Base-by-base conservation (phyloP, 495 filamentous ascomycete species). In the Stereocaulon alpinum region DNA sequence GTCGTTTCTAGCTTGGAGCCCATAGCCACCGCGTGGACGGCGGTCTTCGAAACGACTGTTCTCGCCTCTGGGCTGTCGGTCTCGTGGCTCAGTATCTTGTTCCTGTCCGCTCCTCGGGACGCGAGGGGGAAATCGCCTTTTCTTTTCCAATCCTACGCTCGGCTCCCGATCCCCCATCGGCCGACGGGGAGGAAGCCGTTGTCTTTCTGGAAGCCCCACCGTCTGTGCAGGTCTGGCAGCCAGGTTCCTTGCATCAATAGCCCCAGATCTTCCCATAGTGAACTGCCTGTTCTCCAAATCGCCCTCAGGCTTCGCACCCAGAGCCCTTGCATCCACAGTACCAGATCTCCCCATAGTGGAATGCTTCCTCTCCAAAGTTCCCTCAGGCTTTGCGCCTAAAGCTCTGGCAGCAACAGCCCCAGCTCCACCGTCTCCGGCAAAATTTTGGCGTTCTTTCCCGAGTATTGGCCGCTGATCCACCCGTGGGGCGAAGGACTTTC, bases 161-260 rank as follows among this genome's bases (percentile, higher is more conserved):
- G 45, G 37, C 15, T 10, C 37, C 24, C n/a, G 3, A 2, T 20
- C 12, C 4, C 37, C 32, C 20, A 27, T 17, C 27, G 29, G 37
- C 11, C n/a, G 20, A 27, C 45, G 54, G 47, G 20, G 6, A 24
- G 24, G 60, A 24, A 51, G 27, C 24, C 24, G 49, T n/a, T 40
- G 44, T 37, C 44, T 50, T 18, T 60, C 49, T 18, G 17, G 6
- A 18, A 52, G 29, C 5, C 40, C 49, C 2, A 15, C 4, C 11
- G 18, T 54, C 7, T 54, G 37, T 17, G 34, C 24, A 43, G 57
- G 57, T 20, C 27, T 44, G 5, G 40, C 40, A 59, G 37, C 58
- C n/a, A 54, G 50, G 12, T 29, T 40, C 20, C 58, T 60, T 1
- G 58, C 58, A n/a, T 54, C 58, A 10, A 54, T 9, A 5, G 49